Evolutionary conservation across 2,329 filamentous ascomycete genomes (phyloP).

Genomic region (Alternaria angustiovoidea): DNA sequence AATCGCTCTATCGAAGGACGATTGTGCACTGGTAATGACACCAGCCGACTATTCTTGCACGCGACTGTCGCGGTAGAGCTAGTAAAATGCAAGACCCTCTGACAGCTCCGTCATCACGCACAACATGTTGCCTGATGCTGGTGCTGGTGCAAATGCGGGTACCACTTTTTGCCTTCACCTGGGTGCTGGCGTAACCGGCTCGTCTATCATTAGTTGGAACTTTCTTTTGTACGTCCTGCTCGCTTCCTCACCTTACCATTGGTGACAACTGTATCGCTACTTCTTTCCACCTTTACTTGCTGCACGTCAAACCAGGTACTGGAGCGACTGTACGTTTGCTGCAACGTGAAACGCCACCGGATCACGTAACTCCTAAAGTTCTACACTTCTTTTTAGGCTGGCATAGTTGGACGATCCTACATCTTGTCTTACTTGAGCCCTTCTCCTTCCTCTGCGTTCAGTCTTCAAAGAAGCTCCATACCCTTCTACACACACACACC

Average conservation of each 20-base stretch:
- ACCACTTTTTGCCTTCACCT: slow-evolving; percentile 23
- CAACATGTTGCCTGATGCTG: slow-evolving; percentile 25
- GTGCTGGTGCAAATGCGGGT: slow-evolving; percentile 8
- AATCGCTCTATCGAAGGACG: slow-evolving; percentile 24
- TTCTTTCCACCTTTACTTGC: slow-evolving; percentile 11
- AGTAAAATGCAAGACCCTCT: slow-evolving; percentile 38
- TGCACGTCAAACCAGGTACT: slow-evolving; percentile 5
- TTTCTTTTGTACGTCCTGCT: slow-evolving; percentile 25
- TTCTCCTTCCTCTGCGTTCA: background rate
- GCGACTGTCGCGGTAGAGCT: slow-evolving; percentile 49
- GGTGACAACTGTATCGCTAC: slow-evolving; percentile 21
- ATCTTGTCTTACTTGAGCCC: background rate
- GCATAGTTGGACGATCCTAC: background rate
- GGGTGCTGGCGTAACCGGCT: slow-evolving; percentile 21
- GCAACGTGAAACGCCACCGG: slow-evolving; percentile 7
- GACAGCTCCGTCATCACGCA: slow-evolving; percentile 36
- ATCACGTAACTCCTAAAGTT: slow-evolving; percentile 9
- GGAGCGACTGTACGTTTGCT: slow-evolving; percentile 5
- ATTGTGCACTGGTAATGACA: slow-evolving; percentile 19
- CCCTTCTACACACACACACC: background rate
- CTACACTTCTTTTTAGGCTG: slow-evolving; percentile 8
- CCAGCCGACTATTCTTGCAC: slow-evolving; percentile 30
- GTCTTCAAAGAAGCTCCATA: background rate
- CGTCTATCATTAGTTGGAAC: slow-evolving; percentile 25
- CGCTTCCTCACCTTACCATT: slow-evolving; percentile 20